These are phyloP conservation scores for Iberis pinnata DNA, from an alignment of 345 rosid species.

Conservation along the genomic window DNA sequence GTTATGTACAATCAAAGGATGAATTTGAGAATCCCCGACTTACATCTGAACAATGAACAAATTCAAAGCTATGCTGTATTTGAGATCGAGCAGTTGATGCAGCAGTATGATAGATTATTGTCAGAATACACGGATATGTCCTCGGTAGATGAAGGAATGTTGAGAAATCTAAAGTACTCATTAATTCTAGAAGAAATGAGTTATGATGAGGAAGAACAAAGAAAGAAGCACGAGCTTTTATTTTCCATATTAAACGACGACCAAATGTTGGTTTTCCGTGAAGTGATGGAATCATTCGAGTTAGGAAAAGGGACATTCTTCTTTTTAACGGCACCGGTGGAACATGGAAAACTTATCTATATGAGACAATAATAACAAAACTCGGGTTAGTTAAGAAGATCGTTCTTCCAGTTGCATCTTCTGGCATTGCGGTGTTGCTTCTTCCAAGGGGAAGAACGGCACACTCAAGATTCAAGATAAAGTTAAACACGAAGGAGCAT, in stretches of 20 bases:
- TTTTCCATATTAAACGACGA: neutral
- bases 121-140: neutral
- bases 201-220: neutral
- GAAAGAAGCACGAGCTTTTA: neutral
- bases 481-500: neutral
- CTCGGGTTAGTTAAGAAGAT: neutral
- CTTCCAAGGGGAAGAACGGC: neutral
- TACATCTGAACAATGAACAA: neutral
- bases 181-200: neutral
- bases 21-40: neutral
- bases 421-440: neutral
- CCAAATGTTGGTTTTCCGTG: neutral
- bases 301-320: neutral
- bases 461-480: neutral
- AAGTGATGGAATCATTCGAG: neutral
- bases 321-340: neutral
- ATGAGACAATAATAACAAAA: neutral
- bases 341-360: neutral
- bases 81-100: neutral
- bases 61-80: neutral
- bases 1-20: neutral
- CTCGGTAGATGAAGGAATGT: neutral
- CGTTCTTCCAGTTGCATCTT: neutral
- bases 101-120: neutral
- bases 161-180: neutral